Evolutionary conservation across 495 filamentous ascomycete species (phyloP).

Genomic region (Peziza echinospora): DNA sequence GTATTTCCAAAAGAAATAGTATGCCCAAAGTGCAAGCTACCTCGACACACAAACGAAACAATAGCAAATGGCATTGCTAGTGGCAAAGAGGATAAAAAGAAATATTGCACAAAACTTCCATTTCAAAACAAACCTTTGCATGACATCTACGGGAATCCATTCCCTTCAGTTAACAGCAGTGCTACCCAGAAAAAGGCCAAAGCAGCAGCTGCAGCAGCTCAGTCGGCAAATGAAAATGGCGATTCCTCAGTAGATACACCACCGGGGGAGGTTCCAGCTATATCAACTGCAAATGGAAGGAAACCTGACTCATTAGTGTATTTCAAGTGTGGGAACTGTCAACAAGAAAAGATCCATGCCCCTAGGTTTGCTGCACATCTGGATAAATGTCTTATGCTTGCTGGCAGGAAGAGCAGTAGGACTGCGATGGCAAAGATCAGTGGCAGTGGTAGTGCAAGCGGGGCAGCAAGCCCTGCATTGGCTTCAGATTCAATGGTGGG

Average conservation of each 20-base stretch:
- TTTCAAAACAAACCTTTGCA: constrained; percentile 10
- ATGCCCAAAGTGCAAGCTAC: constrained; percentile 16
- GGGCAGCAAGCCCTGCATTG: constrained; percentile 14
- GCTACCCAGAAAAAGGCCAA: constrained; percentile 7
- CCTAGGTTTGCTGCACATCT: constrained; percentile 12
- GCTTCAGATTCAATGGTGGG: constrained; percentile 7
- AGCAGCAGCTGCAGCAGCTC: neutral
- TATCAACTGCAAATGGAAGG: constrained; percentile 5
- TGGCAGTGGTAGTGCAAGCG: constrained; percentile 3
- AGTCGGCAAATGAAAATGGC: neutral
- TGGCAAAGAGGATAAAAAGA: constrained; percentile 8
- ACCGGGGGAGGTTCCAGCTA: neutral
- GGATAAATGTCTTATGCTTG: constrained; percentile 16
- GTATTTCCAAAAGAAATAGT: constrained; percentile 12
- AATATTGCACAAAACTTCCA: constrained; percentile 14
- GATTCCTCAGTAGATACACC: constrained; percentile 7
- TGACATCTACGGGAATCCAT: constrained; percentile 20
- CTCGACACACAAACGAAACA: constrained; percentile 8
- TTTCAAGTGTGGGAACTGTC: constrained; percentile 13
- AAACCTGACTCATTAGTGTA: constrained; percentile 7
- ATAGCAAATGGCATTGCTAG: neutral
- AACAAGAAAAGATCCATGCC: constrained; percentile 9
- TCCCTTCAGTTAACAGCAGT: constrained; percentile 11
- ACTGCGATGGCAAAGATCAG: constrained; percentile 18
- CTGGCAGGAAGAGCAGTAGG: constrained; percentile 12